Percentiles rank a stretch among this genome's conserved stretches.
These are phyloP conservation scores for Aspergillus felis DNA, from an alignment of 2,329 filamentous ascomycete genomes.

Conservation along the genomic window DNA sequence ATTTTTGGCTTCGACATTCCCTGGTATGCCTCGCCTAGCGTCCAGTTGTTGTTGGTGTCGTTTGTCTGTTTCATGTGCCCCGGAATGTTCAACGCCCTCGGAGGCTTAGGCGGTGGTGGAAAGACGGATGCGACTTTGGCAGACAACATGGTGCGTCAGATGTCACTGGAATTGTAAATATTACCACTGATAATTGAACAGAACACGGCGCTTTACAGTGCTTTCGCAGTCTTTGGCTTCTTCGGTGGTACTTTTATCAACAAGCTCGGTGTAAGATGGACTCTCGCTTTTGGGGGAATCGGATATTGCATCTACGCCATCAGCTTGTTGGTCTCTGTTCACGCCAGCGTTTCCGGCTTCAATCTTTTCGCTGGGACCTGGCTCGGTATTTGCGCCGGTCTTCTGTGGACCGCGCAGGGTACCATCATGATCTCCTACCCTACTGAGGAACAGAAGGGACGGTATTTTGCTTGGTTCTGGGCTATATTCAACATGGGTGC, in stretches of 20 bases:
- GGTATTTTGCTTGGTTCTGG: constrained; percentile 88
- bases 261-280: constrained; percentile 37
- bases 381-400: constrained; percentile 45
- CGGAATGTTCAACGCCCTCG: constrained; percentile 63
- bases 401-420: constrained; percentile 48
- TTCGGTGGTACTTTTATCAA: constrained; percentile 50
- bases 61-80: constrained; percentile 66
- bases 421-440: constrained; percentile 72
- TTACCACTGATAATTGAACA: not conserved
- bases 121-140: constrained; percentile 48
- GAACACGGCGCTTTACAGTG: constrained; percentile 66
- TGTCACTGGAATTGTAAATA: not conserved
- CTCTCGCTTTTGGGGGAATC: constrained; percentile 40
- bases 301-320: constrained; percentile 43
- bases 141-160: constrained; percentile 46
- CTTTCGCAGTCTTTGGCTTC: constrained; percentile 62
- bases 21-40: constrained; percentile 68
- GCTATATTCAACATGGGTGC: constrained; percentile 88
- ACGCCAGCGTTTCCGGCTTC: constrained; percentile 45
- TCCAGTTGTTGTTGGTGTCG: constrained; percentile 64
- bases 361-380: constrained; percentile 46
- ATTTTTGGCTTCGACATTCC: constrained; percentile 48
- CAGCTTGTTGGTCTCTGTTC: constrained; percentile 36
- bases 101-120: constrained; percentile 58
- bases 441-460: constrained; percentile 71